phyloP scores from a whole-genome alignment of 176 grass and related monocot genomes.

The Elaeis guineensis region DNA sequence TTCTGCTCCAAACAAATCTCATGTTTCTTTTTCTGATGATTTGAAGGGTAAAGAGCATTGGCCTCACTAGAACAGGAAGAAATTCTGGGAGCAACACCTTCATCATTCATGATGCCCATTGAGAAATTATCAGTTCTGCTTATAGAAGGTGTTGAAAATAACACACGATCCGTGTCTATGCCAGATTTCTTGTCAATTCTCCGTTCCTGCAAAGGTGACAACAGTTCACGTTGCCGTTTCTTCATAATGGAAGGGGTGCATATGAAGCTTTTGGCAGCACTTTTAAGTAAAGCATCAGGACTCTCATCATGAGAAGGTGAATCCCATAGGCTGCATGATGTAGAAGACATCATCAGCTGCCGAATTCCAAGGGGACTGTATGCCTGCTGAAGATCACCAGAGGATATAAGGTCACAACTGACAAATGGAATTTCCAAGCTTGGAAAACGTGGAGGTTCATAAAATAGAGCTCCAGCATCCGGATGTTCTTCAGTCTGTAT shows the following conservation, averaged over 20 bases:
- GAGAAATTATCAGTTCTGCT: conserved; percentile 13
- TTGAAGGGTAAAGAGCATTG: conserved; percentile 17
- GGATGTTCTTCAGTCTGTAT: conserved; percentile 11
- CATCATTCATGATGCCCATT: neutral
- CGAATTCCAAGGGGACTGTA: conserved; percentile 92
- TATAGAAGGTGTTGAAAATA: conserved; percentile 15
- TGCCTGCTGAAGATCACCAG: conserved; percentile 60
- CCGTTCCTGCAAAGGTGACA: conserved; percentile 63
- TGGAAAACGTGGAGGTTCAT: conserved; percentile 84
- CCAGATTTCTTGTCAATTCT: conserved; percentile 38
- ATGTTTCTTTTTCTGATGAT: conserved; percentile 27
- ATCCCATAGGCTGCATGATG: conserved; percentile 59
- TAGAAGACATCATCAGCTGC: conserved; percentile 66
- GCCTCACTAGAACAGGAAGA: neutral
- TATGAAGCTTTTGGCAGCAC: conserved; percentile 66
- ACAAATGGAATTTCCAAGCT: conserved; percentile 84
- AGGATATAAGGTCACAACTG: conserved; percentile 81
- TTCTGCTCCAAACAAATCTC: conserved; percentile 25
- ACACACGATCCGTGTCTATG: conserved; percentile 9
- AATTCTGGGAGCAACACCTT: no score
- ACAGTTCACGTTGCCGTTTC: conserved; percentile 63
- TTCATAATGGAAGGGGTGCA: conserved; percentile 81
- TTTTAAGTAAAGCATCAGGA: conserved; percentile 49
- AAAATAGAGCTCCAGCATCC: conserved; percentile 48
- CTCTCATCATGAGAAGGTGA: conserved; percentile 48